These are phyloP conservation scores for Macadamia tetraphylla DNA, from an alignment of 164 flowering plant genomes.

Conservation along the genomic window DNA sequence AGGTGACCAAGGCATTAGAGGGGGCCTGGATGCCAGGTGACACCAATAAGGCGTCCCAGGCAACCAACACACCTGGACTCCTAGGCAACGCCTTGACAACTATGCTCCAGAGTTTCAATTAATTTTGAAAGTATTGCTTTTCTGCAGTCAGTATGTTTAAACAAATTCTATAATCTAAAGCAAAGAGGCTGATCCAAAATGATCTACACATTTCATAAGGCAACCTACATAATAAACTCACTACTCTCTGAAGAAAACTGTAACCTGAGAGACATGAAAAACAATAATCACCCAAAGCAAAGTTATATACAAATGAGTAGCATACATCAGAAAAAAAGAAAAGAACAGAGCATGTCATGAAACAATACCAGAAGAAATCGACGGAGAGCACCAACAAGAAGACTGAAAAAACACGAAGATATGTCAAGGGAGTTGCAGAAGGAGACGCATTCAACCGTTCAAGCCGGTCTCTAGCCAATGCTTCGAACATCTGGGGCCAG, in stretches of 20 bases:
- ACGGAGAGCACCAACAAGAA: slow-evolving; percentile 56
- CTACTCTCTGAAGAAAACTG: neutral
- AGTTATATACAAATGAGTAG: neutral
- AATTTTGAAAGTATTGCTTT: no score
- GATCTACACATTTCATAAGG: no score
- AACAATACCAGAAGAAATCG: slow-evolving; percentile 66
- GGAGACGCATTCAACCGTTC: slow-evolving; percentile 94
- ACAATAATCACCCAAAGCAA: neutral
- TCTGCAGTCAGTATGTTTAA: no score
- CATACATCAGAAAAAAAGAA: neutral
- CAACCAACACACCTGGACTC: no score
- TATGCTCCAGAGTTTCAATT: no score
- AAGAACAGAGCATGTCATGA: neutral
- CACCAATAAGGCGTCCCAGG: no score
- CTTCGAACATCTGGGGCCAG: slow-evolving; percentile 84
- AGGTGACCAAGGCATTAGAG: no score
- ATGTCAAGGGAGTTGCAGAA: slow-evolving; percentile 81
- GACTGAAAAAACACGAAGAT: slow-evolving; percentile 82
- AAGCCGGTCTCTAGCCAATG: slow-evolving; percentile 87
- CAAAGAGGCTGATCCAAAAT: no score
- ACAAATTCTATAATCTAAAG: neutral
- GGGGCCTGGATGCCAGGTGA: no score
- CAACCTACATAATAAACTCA: no score
- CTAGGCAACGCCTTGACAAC: no score
- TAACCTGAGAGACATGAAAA: neutral